Conservation (phyloP, 2,329 filamentous ascomycete genomes). For the Exophiala bonariae region DNA sequence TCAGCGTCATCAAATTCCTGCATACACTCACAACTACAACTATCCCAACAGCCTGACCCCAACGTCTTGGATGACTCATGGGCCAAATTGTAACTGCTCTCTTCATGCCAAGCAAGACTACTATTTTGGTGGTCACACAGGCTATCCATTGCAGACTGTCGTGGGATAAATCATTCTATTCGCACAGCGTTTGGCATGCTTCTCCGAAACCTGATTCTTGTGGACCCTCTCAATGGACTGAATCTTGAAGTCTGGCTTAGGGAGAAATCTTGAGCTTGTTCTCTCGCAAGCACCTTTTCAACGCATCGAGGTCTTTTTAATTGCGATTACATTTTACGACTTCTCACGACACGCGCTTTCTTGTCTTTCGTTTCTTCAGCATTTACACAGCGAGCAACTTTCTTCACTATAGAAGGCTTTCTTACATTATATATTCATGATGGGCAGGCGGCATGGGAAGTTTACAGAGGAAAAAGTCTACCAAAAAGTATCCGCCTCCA, state of each 20-base stretch:
- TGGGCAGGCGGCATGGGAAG: constrained; percentile 14
- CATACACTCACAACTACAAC: constrained; percentile 15
- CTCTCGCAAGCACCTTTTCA: not conserved
- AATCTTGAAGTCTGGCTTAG: not conserved
- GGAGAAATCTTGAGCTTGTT: no score
- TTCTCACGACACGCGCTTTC: constrained; percentile 20
- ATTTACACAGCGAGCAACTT: constrained; percentile 24
- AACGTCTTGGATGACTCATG: constrained; percentile 49
- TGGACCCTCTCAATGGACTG: no score
- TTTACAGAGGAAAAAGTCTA: constrained; percentile 21
- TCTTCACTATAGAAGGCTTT: constrained; percentile 18
- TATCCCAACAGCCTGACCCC: constrained; percentile 15
- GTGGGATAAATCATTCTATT: constrained; percentile 21
- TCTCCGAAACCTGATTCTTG: no score
- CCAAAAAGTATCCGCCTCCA: constrained; percentile 17
- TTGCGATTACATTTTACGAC: constrained; percentile 24
- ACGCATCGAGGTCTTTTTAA: constrained; percentile 18
- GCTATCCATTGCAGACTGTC: constrained; percentile 27
- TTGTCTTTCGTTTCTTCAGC: constrained; percentile 22
- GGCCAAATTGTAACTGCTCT: constrained; percentile 47
- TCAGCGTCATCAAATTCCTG: constrained; percentile 22
- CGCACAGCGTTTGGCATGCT: constrained; percentile 6
- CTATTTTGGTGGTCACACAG: constrained; percentile 40
- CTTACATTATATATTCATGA: constrained; percentile 21
- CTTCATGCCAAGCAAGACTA: constrained; percentile 52